phyloP scores from a whole-genome alignment of 2,329 filamentous ascomycete genomes.

The Thielaviopsis cerberus region DNA sequence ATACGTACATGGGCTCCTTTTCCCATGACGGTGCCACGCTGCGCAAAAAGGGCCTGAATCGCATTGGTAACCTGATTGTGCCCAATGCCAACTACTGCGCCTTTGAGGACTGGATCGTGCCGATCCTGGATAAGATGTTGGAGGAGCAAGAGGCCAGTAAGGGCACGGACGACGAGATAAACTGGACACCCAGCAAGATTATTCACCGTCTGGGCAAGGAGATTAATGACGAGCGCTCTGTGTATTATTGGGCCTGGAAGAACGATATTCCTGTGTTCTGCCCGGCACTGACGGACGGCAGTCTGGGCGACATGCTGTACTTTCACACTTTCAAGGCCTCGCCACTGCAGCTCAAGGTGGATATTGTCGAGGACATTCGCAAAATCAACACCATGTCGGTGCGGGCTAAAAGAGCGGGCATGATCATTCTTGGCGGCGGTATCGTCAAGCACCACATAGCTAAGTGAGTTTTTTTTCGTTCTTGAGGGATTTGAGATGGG shows the following conservation, averaged over 20 bases:
- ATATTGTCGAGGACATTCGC: slow-evolving; percentile 86
- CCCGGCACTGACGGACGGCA: slow-evolving; percentile 85
- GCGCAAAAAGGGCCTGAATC: slow-evolving; percentile 72
- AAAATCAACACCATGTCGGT: slow-evolving; percentile 84
- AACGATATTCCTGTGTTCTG: slow-evolving; percentile 96
- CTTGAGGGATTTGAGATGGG: not conserved
- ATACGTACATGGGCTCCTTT: slow-evolving; percentile 85
- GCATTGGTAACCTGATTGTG: slow-evolving; percentile 88
- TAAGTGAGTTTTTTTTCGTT: slow-evolving; percentile 28
- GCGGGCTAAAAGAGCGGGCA: slow-evolving; percentile 69
- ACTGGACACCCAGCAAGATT: slow-evolving; percentile 88
- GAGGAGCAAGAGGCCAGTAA: slow-evolving; percentile 76
- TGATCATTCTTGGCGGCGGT: slow-evolving; percentile 88
- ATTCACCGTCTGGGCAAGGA: slow-evolving; percentile 81
- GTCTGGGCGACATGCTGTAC: slow-evolving; percentile 92
- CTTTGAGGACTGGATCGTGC: slow-evolving; percentile 95
- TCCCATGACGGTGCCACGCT: slow-evolving; percentile 56
- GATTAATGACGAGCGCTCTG: slow-evolving; percentile 78
- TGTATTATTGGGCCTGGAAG: slow-evolving; percentile 95
- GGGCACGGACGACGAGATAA: slow-evolving; percentile 47
- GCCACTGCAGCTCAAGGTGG: slow-evolving; percentile 62
- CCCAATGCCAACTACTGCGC: slow-evolving; percentile 90
- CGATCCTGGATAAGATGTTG: slow-evolving; percentile 85
- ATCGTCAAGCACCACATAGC: slow-evolving; percentile 98
- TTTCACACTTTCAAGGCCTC: slow-evolving; percentile 91